Conservation (phyloP, 805 yeast genomes). For the Candida insectalens region DNA sequence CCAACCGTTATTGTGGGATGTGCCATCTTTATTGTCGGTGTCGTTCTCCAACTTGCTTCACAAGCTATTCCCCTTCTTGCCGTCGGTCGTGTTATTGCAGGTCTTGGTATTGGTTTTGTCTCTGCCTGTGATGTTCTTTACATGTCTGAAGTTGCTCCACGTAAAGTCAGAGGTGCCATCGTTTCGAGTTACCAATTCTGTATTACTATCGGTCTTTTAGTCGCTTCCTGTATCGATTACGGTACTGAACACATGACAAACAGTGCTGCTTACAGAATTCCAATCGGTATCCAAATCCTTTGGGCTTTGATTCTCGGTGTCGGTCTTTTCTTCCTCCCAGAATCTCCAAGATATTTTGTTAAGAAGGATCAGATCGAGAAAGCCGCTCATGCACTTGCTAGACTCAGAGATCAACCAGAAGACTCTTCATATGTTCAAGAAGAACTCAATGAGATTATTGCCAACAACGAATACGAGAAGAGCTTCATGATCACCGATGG, state of each 20-base stretch:
- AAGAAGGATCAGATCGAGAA: slow-evolving; percentile 44
- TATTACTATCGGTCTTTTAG: slow-evolving; percentile 60
- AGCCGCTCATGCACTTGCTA: slow-evolving; percentile 47
- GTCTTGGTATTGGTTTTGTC: slow-evolving; percentile 70
- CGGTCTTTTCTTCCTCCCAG: slow-evolving; percentile 67
- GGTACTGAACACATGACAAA: slow-evolving; percentile 46
- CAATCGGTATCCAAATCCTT: slow-evolving; percentile 60
- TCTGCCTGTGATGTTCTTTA: slow-evolving; percentile 72
- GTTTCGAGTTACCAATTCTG: slow-evolving; percentile 61
- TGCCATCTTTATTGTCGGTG: slow-evolving; percentile 37
- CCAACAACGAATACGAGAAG: slow-evolving; percentile 38
- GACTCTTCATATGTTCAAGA: slow-evolving; percentile 37
- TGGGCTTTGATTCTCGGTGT: slow-evolving; percentile 54
- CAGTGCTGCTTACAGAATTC: slow-evolving; percentile 61
- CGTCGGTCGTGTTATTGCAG: slow-evolving; percentile 67
- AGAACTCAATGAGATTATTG: slow-evolving; percentile 41
- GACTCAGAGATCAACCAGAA: slow-evolving; percentile 41
- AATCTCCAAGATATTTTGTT: slow-evolving; percentile 65
- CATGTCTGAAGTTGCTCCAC: slow-evolving; percentile 73
- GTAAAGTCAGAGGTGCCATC: slow-evolving; percentile 68
- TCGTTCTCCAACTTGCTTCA: slow-evolving; percentile 36
- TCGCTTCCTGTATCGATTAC: slow-evolving; percentile 64
- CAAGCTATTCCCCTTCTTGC: slow-evolving; percentile 39
- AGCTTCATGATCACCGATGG: slow-evolving; percentile 25
- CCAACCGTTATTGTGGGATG: slow-evolving; percentile 35